A percentile compares a stretch with the other conserved stretches of the same genome.
Evolutionary conservation across 2,329 filamentous ascomycete species (phyloP).

Genomic region (Paramyrothecium sp.): DNA sequence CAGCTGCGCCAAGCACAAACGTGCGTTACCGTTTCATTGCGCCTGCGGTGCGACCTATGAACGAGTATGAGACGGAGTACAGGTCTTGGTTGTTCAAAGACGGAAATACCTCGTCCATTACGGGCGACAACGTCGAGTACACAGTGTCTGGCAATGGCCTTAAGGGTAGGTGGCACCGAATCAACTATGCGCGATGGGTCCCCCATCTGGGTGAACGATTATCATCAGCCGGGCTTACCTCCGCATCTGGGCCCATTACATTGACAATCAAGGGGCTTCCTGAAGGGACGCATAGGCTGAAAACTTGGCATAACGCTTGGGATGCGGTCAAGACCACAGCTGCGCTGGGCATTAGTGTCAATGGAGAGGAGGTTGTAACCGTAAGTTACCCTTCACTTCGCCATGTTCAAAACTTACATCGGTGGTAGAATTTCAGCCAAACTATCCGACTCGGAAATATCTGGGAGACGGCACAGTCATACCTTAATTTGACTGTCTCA

Average conservation of each 20-base stretch:
- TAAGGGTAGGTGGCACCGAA: not conserved
- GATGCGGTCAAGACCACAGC: not conserved
- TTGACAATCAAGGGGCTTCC: not conserved
- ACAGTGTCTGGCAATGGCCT: not conserved
- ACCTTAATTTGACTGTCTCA: constrained; percentile 19
- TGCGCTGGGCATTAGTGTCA: not conserved
- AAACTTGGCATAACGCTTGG: constrained; percentile 1
- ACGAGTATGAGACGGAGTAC: constrained; percentile 1
- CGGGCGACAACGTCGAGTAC: not conserved
- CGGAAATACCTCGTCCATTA: not conserved
- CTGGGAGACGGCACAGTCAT: constrained; percentile 25
- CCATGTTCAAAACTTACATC: not conserved
- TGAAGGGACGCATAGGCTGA: not conserved
- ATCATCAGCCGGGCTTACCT: not conserved
- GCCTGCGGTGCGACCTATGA: not conserved
- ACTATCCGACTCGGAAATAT: constrained; percentile 21
- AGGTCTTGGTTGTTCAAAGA: not conserved
- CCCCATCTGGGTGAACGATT: not conserved
- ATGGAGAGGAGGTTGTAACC: not conserved
- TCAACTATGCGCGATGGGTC: not conserved
- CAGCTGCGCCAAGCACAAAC: not conserved
- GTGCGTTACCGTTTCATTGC: not conserved
- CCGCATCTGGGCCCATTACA: not conserved
- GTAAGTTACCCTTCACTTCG: not conserved
- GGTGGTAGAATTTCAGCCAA: not conserved